Evolutionary conservation across 1,284 basidiomycete genomes (phyloP), one percentile per base, ranked within the genome.

Genomic region (Ustilago shanxiensis): DNA sequence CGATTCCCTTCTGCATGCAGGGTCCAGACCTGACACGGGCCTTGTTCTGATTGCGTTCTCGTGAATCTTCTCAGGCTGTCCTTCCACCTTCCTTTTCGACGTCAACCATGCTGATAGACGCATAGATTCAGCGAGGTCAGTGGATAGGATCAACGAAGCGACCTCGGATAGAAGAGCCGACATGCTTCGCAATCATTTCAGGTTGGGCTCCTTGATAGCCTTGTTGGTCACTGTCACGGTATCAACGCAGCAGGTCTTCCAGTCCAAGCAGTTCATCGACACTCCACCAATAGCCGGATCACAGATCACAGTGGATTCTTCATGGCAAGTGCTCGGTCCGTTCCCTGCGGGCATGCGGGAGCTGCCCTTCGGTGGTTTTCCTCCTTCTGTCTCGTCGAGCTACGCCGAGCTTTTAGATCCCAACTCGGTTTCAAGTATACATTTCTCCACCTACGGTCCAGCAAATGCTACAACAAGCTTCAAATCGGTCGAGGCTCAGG

Each of bases 181-280:
- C n/a, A 61, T 53, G 56, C 52, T 59, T 13, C 57, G 50, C 45
- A 50, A 37, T 16, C 51, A 31, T 37, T 62, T 63, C 39, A 52
- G 26, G 79, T 89, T 60, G n/a, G 37, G 37, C 4, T 61, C 26
- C 35, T 6, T 64, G 44, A 28, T 66, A 16, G 35, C 61, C 2
- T 45, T 65, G 37, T 58, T 68, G 5, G 35, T 65, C 50, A 58
- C 66, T 5, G 50, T 35, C 7, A 65, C 61, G 16, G 45, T 37
- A 10, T 65, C 66, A 33, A 69, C 58, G 8, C 65, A 74, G 59
- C 66, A 66, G n/a, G 51, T 65, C 14, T 66, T 74, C 14, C 3
- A 44, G 6, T 4, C 33, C 6, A 10, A 41, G 22, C 29, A 20
- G 0, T 6, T 28, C 3, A 2, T 29, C 0, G 20, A 33, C 3